Base-by-base conservation (phyloP, 495 filamentous ascomycete genomes). In the Trypethelium eluteriae region DNA sequence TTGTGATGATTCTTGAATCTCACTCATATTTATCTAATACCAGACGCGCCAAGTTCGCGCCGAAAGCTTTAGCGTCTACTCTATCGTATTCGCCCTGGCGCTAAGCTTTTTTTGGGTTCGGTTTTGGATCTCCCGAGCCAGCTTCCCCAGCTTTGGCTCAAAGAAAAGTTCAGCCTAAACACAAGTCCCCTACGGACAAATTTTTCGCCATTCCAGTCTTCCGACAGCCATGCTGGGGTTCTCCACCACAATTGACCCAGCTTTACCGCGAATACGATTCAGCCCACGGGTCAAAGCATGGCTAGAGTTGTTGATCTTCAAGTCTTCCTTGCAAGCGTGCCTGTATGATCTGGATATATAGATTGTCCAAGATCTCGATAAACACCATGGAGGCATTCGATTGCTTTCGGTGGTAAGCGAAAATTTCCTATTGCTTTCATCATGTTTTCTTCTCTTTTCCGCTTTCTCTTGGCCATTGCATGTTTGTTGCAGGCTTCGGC, bases 141-240 rank as follows among this genome's bases (percentile, higher is more conserved):
- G 49, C 49, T 53, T 18, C 11, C 49, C 11, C 5, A n/a, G 18
- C n/a, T 53, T 53, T 16, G 10, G 12, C n/a, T 14, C 12, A 53
- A 5, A 18, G 18, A 53, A 53, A 59, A 59, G 36, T 59, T 59
- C 32, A 59, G 53, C 25, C 53, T 59, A 18, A 59, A 59, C 36
- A 32, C 53, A 59, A 14, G 25, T 3, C 18, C 18, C 6, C 5
- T 14, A 7, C 53, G 53, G 53, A 59, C 53, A 59, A 59, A 35
- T 36, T 59, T 32, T 59, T 59, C 14, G 18, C 53, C 5, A 59
- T 36, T 18, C 53, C 10, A n/a, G 32, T 18, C 32, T 36, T 10
- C 32, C 53, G 16, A 53, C 16, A 18, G 14, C 49, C 5, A 53
- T 18, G 49, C 53, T 59, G 10, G 32, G 32, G 7, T 59, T 59